phyloP scores from a whole-genome alignment of 2,329 filamentous ascomycete species.

The Colletotrichum trifolii region DNA sequence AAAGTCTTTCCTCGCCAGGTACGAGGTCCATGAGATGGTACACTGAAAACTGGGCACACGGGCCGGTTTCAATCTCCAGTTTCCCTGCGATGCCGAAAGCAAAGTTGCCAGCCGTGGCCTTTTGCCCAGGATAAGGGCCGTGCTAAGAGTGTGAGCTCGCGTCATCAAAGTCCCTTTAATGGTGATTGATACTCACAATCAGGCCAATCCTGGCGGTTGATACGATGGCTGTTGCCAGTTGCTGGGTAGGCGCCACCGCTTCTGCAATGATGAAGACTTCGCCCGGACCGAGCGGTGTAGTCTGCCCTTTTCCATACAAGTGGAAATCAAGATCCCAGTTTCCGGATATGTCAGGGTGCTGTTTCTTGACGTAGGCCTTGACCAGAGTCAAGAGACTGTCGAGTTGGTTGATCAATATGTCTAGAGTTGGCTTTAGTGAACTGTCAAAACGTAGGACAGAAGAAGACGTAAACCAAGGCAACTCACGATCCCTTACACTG shows the following conservation, averaged over 20 bases:
- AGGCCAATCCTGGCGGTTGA: slow-evolving; percentile 44
- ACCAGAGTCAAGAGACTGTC: slow-evolving; percentile 48
- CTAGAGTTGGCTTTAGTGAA: neutral
- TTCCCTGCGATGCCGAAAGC: slow-evolving; percentile 48
- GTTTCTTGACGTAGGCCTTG: slow-evolving; percentile 30
- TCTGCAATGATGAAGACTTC: slow-evolving; percentile 62
- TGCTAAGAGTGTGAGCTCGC: slow-evolving; percentile 44
- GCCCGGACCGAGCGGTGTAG: slow-evolving; percentile 42
- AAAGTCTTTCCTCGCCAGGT: slow-evolving; percentile 40
- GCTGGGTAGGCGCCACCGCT: slow-evolving; percentile 56
- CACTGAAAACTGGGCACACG: slow-evolving; percentile 56
- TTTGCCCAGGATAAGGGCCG: slow-evolving; percentile 59
- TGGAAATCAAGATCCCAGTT: slow-evolving; percentile 51
- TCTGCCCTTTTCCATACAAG: slow-evolving; percentile 51
- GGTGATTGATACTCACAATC: slow-evolving; percentile 35
- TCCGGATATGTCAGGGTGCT: slow-evolving; percentile 36
- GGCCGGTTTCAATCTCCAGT: slow-evolving; percentile 39
- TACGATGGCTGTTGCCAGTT: slow-evolving; percentile 51
- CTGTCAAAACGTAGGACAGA: neutral
- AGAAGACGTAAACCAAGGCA: fast-evolving
- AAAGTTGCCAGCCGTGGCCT: slow-evolving; percentile 64
- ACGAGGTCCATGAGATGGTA: slow-evolving; percentile 61
- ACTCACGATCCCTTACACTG: slow-evolving; percentile 36
- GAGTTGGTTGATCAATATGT: slow-evolving; percentile 51
- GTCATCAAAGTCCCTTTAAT: neutral